Evolutionary conservation across 106 monocot species (phyloP).

Genomic region (Allium fistulosum): DNA sequence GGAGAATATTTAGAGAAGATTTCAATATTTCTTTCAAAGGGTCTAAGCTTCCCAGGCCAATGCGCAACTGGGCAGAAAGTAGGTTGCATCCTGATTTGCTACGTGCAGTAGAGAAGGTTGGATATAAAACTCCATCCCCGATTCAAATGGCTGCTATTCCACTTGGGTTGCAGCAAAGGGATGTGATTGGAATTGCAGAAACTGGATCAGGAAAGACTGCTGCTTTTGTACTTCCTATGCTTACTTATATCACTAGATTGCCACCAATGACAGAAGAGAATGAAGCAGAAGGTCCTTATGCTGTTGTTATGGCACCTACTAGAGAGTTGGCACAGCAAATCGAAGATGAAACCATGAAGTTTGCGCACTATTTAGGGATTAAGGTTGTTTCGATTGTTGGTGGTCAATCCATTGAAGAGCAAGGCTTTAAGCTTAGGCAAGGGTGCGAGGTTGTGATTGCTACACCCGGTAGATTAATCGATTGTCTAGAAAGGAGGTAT

Average conservation of each 20-base stretch:
- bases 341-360: constrained; percentile 95
- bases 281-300: constrained; percentile 93
- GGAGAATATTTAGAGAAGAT: constrained; percentile 96
- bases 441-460: constrained; percentile 99
- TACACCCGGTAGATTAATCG: constrained; percentile 81
- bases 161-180: constrained; percentile 92
- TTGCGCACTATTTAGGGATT: constrained; percentile 88
- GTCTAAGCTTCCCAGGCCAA: constrained; percentile 65
- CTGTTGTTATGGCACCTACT: constrained; percentile 96
- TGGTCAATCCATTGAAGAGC: constrained; percentile 97
- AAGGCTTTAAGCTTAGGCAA: constrained; percentile 88
- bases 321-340: constrained; percentile 97
- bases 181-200: constrained; percentile 96
- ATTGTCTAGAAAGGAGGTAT: constrained; percentile 88
- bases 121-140: constrained; percentile 83
- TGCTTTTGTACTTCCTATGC: constrained; percentile 95
- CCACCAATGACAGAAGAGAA: constrained; percentile 91
- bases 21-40: constrained; percentile 97
- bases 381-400: constrained; percentile 99
- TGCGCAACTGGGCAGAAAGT: constrained; percentile 90
- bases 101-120: constrained; percentile 81
- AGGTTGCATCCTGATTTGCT: constrained; percentile 57
- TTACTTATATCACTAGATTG: constrained; percentile 71
- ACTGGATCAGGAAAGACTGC: constrained; percentile 97
- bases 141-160: constrained; percentile 99